Evolutionary conservation across 108 stramenopile species (phyloP).

Genomic region (Cyclostephanos tholiformis): DNA sequence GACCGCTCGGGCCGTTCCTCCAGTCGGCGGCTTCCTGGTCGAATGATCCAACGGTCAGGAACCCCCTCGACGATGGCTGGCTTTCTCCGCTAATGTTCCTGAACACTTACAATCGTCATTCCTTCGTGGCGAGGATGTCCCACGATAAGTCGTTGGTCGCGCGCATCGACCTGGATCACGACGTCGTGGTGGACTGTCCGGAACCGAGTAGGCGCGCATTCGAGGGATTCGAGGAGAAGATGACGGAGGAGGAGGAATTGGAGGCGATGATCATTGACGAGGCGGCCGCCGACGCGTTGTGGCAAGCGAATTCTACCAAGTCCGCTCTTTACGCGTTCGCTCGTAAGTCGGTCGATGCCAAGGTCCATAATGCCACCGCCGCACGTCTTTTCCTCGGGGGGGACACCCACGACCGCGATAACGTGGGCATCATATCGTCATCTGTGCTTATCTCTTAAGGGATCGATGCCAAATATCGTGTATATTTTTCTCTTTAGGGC

Average conservation of each 20-base stretch:
- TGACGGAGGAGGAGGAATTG: background rate
- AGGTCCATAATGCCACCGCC: background rate
- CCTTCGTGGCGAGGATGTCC: constrained; percentile 29
- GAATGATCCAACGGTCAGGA: background rate
- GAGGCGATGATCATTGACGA: background rate
- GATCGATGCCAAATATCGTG: no score
- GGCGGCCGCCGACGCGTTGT: no score
- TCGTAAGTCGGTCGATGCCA: background rate
- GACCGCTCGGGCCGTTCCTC: background rate
- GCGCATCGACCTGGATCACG: constrained; percentile 26
- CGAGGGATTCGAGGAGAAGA: background rate
- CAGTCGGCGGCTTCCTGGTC: background rate
- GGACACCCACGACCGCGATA: no score
- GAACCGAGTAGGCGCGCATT: background rate
- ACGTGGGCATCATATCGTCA: background rate
- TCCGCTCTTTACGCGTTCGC: no score
- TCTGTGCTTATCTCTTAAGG: background rate
- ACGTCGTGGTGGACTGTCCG: constrained; percentile 35
- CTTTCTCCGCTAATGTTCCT: constrained; percentile 6
- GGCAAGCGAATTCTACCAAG: no score
- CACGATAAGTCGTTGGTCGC: constrained; percentile 34
- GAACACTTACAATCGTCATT: constrained; percentile 27
- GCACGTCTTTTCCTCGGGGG: background rate
- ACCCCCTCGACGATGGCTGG: constrained; percentile 6
- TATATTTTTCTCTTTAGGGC: no score